Percentiles rank a stretch among this genome's conserved stretches.
phyloP scores from a whole-genome alignment of 495 filamentous ascomycete genomes.

The Podospora australis region DNA sequence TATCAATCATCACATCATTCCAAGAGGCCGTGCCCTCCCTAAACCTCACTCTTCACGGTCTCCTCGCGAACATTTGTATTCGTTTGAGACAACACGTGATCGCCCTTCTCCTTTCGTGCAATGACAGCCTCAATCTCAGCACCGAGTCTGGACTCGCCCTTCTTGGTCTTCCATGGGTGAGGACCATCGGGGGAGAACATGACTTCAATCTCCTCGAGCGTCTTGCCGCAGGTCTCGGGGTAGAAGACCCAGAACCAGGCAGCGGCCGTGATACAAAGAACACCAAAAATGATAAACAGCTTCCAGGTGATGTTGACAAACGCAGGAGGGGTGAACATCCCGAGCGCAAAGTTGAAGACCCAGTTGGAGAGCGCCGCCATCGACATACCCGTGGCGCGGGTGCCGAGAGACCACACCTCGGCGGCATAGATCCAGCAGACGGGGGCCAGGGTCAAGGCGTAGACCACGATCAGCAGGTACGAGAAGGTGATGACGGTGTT shows the following conservation, averaged over 20 bases:
- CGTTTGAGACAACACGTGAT: too few species aligned
- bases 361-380: conserved; percentile 64
- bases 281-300: conserved; percentile 68
- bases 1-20: too few species aligned
- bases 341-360: conserved; percentile 72
- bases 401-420: conserved; percentile 70
- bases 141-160: conserved; percentile 41
- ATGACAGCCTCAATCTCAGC: conserved; percentile 39
- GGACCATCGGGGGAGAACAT: conserved; percentile 53
- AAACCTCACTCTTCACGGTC: too few species aligned
- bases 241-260: conserved; percentile 62
- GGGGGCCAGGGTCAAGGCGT: conserved; percentile 64
- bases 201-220: conserved; percentile 62
- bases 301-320: conserved; percentile 70
- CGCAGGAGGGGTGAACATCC: conserved; percentile 62
- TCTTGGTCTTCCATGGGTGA: conserved; percentile 54
- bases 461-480: conserved; percentile 65
- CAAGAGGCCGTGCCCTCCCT: too few species aligned
- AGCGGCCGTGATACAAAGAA: conserved; percentile 57
- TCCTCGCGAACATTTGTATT: too few species aligned
- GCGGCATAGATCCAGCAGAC: conserved; percentile 70
- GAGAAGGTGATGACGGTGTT: conserved; percentile 66
- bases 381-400: conserved; percentile 64
- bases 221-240: conserved; percentile 64
- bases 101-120: conserved; percentile 14